Conservation (phyloP, 257 asterid genomes). For the Oldenlandia corymbosa region DNA sequence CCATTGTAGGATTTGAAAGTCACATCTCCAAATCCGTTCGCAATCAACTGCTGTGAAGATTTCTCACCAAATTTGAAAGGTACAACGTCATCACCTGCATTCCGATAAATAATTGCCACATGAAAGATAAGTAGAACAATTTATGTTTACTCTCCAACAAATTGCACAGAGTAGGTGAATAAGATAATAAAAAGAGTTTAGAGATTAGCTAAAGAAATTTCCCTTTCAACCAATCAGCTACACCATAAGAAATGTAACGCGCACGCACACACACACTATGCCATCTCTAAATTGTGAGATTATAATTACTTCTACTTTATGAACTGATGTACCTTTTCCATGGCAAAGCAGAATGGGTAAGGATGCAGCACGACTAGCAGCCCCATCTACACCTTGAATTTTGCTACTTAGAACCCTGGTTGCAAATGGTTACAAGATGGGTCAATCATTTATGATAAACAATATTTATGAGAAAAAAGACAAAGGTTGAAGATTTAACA, state of each 20-base stretch:
- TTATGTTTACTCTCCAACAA: neutral
- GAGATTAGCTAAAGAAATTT: neutral
- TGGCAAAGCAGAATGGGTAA: slow-evolving; percentile 81
- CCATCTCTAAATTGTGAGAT: neutral
- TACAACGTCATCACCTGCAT: slow-evolving; percentile 77
- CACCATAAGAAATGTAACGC: neutral
- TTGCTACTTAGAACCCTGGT: slow-evolving; percentile 50
- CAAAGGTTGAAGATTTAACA: slow-evolving; percentile 38
- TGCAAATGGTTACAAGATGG: neutral
- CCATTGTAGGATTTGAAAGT: slow-evolving; percentile 54
- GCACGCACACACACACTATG: neutral
- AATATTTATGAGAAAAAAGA: slow-evolving; percentile 7
- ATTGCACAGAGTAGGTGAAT: neutral
- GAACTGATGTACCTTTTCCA: slow-evolving; percentile 51
- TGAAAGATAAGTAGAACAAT: neutral
- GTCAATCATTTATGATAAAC: slow-evolving; percentile 9
- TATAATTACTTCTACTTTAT: neutral
- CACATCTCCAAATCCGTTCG: slow-evolving; percentile 53
- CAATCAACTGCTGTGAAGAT: slow-evolving; percentile 46
- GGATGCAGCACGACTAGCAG: slow-evolving; percentile 65
- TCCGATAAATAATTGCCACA: slow-evolving; percentile 3
- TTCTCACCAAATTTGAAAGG: slow-evolving; percentile 60
- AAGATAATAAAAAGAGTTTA: too few relatives aligned
- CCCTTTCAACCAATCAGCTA: neutral
- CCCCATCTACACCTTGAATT: slow-evolving; percentile 48